Evolutionary conservation across 441 rosid genomes (phyloP), one percentile per base, ranked within the genome.

Genomic region (Codiaeum variegatum): DNA sequence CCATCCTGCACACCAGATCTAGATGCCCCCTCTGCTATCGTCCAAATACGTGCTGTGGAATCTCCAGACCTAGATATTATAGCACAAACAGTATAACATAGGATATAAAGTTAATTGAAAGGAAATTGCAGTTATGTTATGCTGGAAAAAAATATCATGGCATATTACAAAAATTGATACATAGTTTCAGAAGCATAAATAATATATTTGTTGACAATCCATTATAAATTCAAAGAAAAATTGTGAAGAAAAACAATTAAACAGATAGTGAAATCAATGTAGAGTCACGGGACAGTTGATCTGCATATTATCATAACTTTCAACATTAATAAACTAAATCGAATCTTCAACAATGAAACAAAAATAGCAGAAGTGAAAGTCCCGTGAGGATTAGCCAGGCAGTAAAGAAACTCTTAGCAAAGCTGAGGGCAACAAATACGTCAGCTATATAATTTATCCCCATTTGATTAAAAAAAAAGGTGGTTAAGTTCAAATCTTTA

Each of bases 41-140:
- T 79, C 98, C 98, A 94, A 73, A 94, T 92, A 11, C 98, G 97
- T 68, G 98, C 98, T 65, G 97, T 92, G 24, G 97, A 91, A 81
- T 96, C 99, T 73, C 99, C 99, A 71, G 99, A 96, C 73, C 99
- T 93, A 73, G 36, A 67, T 76, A 55, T 74, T 34, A 36, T 28
- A 59, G 69, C 34, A 65, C 73, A 34, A 34, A 54, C 29, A 32
- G 67, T 66, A 15, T 70, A 73, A 23, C 18, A 24, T 59, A 29
- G 68, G 66, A 38, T 52, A 42, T 24, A 64, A 49, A 49, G 49
- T 18, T 0, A 54, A 38, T 59, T 63, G 36, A 52, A 29, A 55
- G 36, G 31, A 62, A 34, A 34, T 42, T 21, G 62, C 32, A 64
- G 28, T 51, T 67, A n/a, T 47, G 21, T 24, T 24, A 49, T 31